Percentiles rank a stretch among this genome's conserved stretches.
phyloP scores from a whole-genome alignment of 768 basidiomycete genomes.

The Lactarius akahatsu region DNA sequence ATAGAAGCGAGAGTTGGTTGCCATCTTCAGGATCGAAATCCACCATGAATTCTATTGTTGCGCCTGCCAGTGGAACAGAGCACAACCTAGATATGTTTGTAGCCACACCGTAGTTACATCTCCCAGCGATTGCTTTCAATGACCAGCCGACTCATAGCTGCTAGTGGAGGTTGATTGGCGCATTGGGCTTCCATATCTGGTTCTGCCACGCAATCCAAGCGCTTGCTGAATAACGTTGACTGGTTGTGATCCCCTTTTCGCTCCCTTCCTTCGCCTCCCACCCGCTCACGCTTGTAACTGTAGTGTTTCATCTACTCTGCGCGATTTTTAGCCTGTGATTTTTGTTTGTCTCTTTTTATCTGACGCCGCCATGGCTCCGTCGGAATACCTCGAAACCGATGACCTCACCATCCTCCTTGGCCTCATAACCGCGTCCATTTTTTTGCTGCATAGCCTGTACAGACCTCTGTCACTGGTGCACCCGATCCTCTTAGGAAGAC shows the following conservation, averaged over 20 bases:
- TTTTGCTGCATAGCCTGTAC: constrained; percentile 74
- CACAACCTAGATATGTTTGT: too few relatives aligned
- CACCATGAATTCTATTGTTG: too few relatives aligned
- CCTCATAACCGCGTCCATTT: constrained; percentile 72
- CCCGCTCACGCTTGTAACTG: constrained; percentile 8
- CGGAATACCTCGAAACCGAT: constrained; percentile 69
- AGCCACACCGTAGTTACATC: too few relatives aligned
- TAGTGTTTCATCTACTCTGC: background rate
- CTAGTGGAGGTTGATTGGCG: too few relatives aligned
- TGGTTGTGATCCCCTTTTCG: background rate
- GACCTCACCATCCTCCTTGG: constrained; percentile 77
- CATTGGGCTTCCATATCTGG: too few relatives aligned
- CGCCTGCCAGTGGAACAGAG: too few relatives aligned
- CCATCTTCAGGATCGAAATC: too few relatives aligned
- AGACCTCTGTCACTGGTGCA: constrained; percentile 85
- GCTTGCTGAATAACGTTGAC: background rate
- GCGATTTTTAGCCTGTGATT: background rate
- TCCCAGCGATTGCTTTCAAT: too few relatives aligned
- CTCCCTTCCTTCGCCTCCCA: background rate
- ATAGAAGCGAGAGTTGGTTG: too few relatives aligned
- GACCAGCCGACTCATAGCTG: too few relatives aligned
- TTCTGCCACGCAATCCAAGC: constrained; percentile 12
- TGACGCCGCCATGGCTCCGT: constrained; percentile 38
- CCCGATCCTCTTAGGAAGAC: constrained; percentile 88
- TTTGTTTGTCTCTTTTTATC: background rate